Conservation (phyloP, 495 filamentous ascomycete genomes). For the Neurospora africana region DNA sequence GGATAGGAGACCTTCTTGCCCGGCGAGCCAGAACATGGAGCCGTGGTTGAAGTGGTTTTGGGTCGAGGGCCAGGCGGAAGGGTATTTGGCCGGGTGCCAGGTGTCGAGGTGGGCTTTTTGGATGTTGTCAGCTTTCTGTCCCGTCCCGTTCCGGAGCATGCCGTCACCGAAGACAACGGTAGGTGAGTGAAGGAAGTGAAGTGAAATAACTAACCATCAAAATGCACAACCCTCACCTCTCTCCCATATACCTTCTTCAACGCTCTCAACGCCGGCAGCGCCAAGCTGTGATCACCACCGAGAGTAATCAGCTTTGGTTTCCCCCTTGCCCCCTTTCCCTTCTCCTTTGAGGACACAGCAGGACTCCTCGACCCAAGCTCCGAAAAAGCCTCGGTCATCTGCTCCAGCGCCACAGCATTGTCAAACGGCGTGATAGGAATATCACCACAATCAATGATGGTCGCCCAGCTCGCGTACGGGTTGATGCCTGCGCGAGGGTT, state of each 20-base stretch:
- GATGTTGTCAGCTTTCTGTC: not conserved
- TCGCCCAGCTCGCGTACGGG: slow-evolving; percentile 64
- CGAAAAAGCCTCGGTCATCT: slow-evolving; percentile 67
- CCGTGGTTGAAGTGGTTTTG: slow-evolving; percentile 74
- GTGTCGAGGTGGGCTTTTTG: slow-evolving; percentile 56
- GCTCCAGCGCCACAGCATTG: slow-evolving; percentile 60
- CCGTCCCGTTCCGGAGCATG: too few relatives aligned
- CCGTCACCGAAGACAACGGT: too few relatives aligned
- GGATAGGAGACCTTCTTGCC: slow-evolving; percentile 59
- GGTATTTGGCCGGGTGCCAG: slow-evolving; percentile 73
- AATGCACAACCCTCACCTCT: slow-evolving; percentile 71
- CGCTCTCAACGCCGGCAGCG: slow-evolving; percentile 64
- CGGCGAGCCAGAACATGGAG: slow-evolving; percentile 76
- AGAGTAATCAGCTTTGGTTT: slow-evolving; percentile 65
- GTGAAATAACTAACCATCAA: slow-evolving; percentile 42
- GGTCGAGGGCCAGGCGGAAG: slow-evolving; percentile 57
- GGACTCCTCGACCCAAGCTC: slow-evolving; percentile 30
- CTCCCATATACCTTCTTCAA: slow-evolving; percentile 58
- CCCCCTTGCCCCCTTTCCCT: not conserved
- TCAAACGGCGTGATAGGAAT: slow-evolving; percentile 73
- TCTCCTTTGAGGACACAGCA: too few relatives aligned
- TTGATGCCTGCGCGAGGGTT: slow-evolving; percentile 70
- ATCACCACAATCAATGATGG: slow-evolving; percentile 71
- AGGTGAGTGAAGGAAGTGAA: slow-evolving; percentile 10
- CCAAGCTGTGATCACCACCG: slow-evolving; percentile 73